Evolutionary conservation across 1,284 basidiomycete genomes (phyloP).

Genomic region (Moesziomyces aphidis): DNA sequence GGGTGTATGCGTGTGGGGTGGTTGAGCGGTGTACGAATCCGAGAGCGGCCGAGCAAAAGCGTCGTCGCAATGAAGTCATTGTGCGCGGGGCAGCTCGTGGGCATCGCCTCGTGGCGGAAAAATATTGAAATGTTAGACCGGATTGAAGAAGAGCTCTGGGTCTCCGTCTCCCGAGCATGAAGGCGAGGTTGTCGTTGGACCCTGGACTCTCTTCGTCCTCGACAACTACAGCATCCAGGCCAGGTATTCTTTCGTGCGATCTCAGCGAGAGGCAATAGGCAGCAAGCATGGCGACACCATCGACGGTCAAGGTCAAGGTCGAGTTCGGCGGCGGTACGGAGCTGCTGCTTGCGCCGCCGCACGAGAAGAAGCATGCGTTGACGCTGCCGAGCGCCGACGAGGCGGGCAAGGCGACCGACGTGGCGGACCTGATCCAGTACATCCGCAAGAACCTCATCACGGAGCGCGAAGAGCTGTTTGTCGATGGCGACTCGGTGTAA

Average conservation of each 20-base stretch:
- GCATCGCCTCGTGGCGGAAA: neutral
- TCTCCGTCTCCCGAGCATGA: too few relatives aligned
- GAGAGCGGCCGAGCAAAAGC: neutral
- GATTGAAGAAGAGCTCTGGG: accelerated
- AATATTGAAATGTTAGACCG: too few relatives aligned
- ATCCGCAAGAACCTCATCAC: slow-evolving; percentile 82
- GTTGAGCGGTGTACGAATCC: neutral
- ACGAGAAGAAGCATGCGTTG: slow-evolving; percentile 57
- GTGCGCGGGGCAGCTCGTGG: neutral
- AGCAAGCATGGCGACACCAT: slow-evolving; percentile 9
- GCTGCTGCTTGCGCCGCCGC: slow-evolving; percentile 61
- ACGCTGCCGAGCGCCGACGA: slow-evolving; percentile 35
- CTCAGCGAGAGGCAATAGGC: too few relatives aligned
- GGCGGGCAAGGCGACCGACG: slow-evolving; percentile 71
- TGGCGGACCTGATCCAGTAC: slow-evolving; percentile 82
- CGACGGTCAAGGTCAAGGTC: slow-evolving; percentile 41
- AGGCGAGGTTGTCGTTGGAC: too few relatives aligned
- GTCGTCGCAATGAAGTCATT: neutral
- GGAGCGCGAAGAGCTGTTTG: slow-evolving; percentile 88
- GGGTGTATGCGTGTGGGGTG: neutral
- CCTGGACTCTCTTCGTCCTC: too few relatives aligned
- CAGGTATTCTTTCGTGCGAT: too few relatives aligned
- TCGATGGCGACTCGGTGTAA: slow-evolving; percentile 88
- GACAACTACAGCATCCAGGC: too few relatives aligned
- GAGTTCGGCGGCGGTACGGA: slow-evolving; percentile 64